Evolutionary conservation across 2,329 filamentous ascomycete genomes (phyloP).

Genomic region (Rutstroemia sp.): DNA sequence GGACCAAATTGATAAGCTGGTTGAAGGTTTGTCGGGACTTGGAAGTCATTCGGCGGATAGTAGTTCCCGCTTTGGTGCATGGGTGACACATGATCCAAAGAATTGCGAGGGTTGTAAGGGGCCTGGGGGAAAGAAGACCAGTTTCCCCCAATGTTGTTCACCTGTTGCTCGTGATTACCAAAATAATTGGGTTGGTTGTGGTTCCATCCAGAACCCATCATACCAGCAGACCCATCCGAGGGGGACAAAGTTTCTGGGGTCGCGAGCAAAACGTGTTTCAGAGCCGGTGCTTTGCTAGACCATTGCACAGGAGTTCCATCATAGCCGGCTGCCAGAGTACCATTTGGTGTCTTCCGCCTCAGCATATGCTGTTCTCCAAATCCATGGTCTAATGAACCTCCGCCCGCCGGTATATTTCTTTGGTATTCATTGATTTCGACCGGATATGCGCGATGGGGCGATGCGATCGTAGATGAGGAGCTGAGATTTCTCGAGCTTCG

Average conservation of each 20-base stretch:
- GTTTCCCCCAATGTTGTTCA: constrained; percentile 1
- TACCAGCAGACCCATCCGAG: constrained; percentile 10
- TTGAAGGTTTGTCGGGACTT: constrained; percentile 51
- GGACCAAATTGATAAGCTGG: constrained; percentile 49
- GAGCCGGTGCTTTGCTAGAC: constrained; percentile 64
- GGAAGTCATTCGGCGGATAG: constrained; percentile 35
- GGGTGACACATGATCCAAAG: constrained; percentile 21
- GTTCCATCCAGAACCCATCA: background rate
- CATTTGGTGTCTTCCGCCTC: constrained; percentile 86
- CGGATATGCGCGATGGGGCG: constrained; percentile 23
- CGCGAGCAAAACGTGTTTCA: constrained; percentile 77
- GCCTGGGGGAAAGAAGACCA: constrained; percentile 13
- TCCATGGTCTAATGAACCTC: constrained; percentile 38
- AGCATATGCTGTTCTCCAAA: constrained; percentile 52
- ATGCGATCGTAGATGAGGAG: constrained; percentile 14
- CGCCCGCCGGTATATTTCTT: constrained; percentile 11
- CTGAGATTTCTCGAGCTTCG: constrained; percentile 25
- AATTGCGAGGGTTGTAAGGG: constrained; percentile 17
- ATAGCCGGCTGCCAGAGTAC: constrained; percentile 86
- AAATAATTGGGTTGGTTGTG: constrained; percentile 6
- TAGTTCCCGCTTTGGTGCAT: constrained; percentile 20
- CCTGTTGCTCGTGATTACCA: constrained; percentile 12
- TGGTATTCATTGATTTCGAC: constrained; percentile 19
- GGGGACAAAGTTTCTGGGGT: constrained; percentile 31
- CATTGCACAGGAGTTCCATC: constrained; percentile 74